Percentiles rank a stretch among this genome's conserved stretches.
Conservation (phyloP, 768 basidiomycete species). For the Ramaria sp. region DNA sequence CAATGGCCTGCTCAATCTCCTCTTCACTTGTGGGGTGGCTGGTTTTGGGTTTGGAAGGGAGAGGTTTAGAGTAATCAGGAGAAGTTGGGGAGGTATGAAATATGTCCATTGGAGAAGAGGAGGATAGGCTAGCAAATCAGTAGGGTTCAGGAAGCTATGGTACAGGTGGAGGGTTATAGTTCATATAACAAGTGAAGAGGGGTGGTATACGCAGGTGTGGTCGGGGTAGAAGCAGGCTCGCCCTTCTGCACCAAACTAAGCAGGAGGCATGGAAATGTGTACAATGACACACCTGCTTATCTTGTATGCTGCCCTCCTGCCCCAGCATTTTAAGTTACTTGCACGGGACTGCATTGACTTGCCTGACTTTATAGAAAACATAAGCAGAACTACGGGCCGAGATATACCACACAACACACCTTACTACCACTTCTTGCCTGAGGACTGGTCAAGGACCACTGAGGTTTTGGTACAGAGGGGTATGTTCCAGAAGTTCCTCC, state of each 20-base stretch:
- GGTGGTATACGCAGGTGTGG: slow-evolving; percentile 4
- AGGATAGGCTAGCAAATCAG: slow-evolving; percentile 13
- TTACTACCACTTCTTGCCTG: slow-evolving; percentile 32
- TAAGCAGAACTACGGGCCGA: slow-evolving; percentile 1
- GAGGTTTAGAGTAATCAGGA: slow-evolving; percentile 42
- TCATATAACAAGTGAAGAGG: slow-evolving; percentile 2
- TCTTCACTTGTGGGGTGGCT: slow-evolving; percentile 17
- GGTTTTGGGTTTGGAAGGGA: slow-evolving; percentile 38
- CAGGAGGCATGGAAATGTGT: slow-evolving; percentile 8
- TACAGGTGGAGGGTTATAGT: slow-evolving; percentile 28
- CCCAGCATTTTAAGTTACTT: slow-evolving; percentile 80
- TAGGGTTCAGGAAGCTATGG: slow-evolving; percentile 37
- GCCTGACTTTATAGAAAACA: slow-evolving; percentile 24
- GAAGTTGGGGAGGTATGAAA: slow-evolving; percentile 12
- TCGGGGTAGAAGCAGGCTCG: neutral
- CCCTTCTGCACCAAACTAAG: no score
- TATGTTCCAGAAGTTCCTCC: slow-evolving; percentile 14
- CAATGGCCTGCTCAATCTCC: slow-evolving; percentile 34
- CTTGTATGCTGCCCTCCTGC: slow-evolving; percentile 43
- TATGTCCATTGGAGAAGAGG: neutral
- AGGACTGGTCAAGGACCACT: slow-evolving; percentile 41
- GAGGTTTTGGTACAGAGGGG: slow-evolving; percentile 27
- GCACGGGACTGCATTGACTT: slow-evolving; percentile 45
- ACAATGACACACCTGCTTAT: slow-evolving; percentile 48
- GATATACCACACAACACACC: slow-evolving; percentile 25